Evolutionary conservation across 768 basidiomycete species (phyloP).

Genomic region (Rhizopogon rudus): DNA sequence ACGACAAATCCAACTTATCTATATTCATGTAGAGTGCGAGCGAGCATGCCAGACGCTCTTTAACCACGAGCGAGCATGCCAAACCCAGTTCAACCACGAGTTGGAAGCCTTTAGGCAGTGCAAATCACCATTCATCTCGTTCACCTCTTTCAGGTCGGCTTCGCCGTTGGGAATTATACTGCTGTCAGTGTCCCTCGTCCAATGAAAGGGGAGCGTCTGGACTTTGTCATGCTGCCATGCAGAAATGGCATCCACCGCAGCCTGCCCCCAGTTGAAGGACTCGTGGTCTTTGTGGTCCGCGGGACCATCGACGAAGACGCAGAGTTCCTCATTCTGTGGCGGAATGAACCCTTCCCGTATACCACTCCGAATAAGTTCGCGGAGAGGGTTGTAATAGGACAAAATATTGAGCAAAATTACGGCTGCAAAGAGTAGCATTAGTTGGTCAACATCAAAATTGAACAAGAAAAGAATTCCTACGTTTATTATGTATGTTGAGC

Average conservation of each 20-base stretch:
- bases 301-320: slow-evolving; percentile 77
- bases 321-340: slow-evolving; percentile 51
- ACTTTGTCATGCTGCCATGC: slow-evolving; percentile 44
- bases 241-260: slow-evolving; percentile 59
- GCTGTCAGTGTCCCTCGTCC: slow-evolving; percentile 39
- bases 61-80: slow-evolving; percentile 14
- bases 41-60: slow-evolving; percentile 5
- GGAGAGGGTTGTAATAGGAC: slow-evolving; percentile 80
- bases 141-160: slow-evolving; percentile 10
- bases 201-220: slow-evolving; percentile 37
- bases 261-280: slow-evolving; percentile 73
- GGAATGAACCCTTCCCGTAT: slow-evolving; percentile 73
- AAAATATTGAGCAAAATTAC: slow-evolving; percentile 85
- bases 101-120: slow-evolving; percentile 20
- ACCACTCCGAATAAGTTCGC: slow-evolving; percentile 62
- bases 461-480: slow-evolving; percentile 33
- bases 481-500: slow-evolving; percentile 80
- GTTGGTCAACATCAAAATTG: background rate
- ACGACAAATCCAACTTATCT: slow-evolving; percentile 1
- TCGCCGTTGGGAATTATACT: slow-evolving; percentile 15
- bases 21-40: slow-evolving; percentile 16
- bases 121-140: slow-evolving; percentile 11
- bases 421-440: slow-evolving; percentile 37
- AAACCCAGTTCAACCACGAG: slow-evolving; percentile 27
- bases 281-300: slow-evolving; percentile 45